Base-by-base conservation (phyloP, 2,329 filamentous ascomycete species). In the Microdochium paspali region DNA sequence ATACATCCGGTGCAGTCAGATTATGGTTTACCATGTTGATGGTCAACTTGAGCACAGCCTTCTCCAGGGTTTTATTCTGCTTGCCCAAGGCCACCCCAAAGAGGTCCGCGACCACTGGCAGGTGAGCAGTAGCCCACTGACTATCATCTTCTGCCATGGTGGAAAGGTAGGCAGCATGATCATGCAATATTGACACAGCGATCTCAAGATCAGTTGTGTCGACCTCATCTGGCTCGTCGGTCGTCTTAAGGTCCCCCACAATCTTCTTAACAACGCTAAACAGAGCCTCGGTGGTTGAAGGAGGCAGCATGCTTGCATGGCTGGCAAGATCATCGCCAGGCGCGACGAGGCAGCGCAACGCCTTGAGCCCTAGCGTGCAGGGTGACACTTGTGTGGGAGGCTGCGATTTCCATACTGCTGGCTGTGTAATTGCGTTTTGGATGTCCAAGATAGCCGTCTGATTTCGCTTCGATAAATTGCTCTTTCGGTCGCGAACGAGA, bases 21-120 rank as follows among this genome's bases (percentile, higher is more conserved):
- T 87, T 86, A 55, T 89, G 87, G 67, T 95, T 95, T 9, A 90
- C 93, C 45, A 90, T 75, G 57, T 95, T 95, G 52, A 95, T 76
- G 30, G 87, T 83, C 3, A 96, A 74, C 48, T 87, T 81, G 44
- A 91, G 69, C 24, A 80, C 66, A 18, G 80, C 63, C 26, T 61
- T 68, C 44, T 70, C 68, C 7, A 72, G 56, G 4, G 66, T 63
- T 26, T 66, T 70, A 45, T 68, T 65, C 18, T 64, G 56, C n/a
- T 53, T 60, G 25, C 53, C 55, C 25, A 73, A 58, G 3, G 66
- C 65, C 2, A 66, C 61, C 20, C 66, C 64, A 5, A 79, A 60
- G 1, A 74, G 64, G 43, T 72, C 68, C 2, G 74, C 72, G 28
- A 84, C 64, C 3, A 70, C 68, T 3, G 74, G 70, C 15, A 83